A percentile compares a stretch with the other conserved stretches of the same genome.
Evolutionary conservation across 2,329 filamentous ascomycete genomes (phyloP).

Genomic region (Hypomyces perniciosus): DNA sequence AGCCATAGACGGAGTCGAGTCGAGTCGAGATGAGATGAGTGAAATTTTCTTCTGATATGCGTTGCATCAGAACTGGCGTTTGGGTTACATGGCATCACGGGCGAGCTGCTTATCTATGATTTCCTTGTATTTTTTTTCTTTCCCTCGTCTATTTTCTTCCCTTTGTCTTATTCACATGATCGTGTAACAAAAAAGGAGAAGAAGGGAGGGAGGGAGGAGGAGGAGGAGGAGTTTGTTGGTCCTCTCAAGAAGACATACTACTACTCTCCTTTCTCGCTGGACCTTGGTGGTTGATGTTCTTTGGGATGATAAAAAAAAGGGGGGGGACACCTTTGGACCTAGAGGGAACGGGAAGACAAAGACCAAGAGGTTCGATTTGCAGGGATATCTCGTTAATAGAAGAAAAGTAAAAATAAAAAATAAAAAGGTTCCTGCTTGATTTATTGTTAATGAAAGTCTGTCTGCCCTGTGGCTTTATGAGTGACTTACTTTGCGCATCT

Average conservation of each 20-base stretch:
- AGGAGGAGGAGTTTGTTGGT: background rate
- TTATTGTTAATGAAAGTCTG: no score
- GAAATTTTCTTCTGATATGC: slow-evolving; percentile 12
- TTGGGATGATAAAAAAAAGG: slow-evolving; percentile 1
- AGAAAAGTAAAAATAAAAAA: no score
- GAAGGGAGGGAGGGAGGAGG: background rate
- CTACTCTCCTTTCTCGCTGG: background rate
- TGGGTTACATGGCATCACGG: slow-evolving; percentile 10
- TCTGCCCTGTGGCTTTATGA: no score
- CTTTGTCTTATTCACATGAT: slow-evolving; percentile 8
- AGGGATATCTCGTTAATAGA: slow-evolving; percentile 5
- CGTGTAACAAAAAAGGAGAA: background rate
- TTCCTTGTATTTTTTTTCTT: slow-evolving; percentile 9
- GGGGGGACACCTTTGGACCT: slow-evolving; percentile 7
- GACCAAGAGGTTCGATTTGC: background rate
- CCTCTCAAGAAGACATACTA: background rate
- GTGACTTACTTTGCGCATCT: no score
- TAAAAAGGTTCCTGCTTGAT: no score
- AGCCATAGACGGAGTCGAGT: background rate
- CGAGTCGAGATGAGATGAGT: background rate
- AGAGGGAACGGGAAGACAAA: background rate
- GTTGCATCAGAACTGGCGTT: slow-evolving; percentile 17
- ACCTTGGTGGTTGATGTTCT: background rate
- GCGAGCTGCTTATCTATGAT: slow-evolving; percentile 9
- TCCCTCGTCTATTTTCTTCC: background rate